Conservation (phyloP, 139 green algal genomes). For the Chlorella sp. region DNA sequence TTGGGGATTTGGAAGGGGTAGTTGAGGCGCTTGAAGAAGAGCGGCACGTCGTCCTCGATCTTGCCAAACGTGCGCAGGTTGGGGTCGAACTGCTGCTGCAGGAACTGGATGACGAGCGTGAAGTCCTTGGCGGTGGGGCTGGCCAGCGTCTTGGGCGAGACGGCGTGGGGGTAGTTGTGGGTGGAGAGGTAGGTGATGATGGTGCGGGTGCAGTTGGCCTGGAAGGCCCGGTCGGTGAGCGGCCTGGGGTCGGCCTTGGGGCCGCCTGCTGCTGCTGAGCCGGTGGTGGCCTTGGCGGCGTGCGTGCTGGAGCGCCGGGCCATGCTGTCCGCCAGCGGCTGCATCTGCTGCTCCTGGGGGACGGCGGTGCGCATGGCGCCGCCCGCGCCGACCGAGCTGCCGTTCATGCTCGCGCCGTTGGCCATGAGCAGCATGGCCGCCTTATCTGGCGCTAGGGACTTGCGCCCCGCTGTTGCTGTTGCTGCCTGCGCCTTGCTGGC, state of each 20-base stretch:
- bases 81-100: conserved; percentile 75
- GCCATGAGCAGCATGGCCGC: not conserved
- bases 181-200: conserved; percentile 79
- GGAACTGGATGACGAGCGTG: conserved; percentile 78
- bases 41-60: conserved; percentile 79
- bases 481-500: not conserved
- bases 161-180: conserved; percentile 70
- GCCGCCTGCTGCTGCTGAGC: no score
- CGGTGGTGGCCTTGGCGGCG: no score
- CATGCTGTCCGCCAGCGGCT: no score
- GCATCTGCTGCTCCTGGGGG: no score
- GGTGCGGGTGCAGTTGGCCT: conserved; percentile 55
- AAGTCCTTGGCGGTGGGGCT: conserved; percentile 91
- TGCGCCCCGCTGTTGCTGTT: not conserved
- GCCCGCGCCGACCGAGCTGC: not conserved
- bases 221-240: conserved; percentile 68
- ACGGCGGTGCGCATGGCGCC: no score
- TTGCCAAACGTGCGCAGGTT: conserved; percentile 69
- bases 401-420: not conserved
- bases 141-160: conserved; percentile 75
- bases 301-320: no score
- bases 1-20: conserved; percentile 94
- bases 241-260: conserved; percentile 69
- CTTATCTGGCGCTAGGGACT: not conserved
- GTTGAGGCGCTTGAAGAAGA: conserved; percentile 86